Conservation (phyloP, 129 eudicot species). For the Lonicera japonica region DNA sequence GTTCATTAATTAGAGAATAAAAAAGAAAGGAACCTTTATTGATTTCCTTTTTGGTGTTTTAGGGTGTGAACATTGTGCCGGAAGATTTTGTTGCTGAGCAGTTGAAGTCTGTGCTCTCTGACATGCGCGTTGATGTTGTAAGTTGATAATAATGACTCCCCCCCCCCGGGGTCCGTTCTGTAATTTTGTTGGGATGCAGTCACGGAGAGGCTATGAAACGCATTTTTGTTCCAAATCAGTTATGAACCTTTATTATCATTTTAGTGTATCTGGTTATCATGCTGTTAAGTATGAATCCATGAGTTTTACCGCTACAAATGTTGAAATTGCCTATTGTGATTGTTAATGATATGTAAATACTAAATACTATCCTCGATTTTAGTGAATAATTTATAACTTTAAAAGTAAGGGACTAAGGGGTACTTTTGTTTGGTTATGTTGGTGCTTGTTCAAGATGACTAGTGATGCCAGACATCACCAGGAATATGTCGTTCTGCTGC, state of each 20-base stretch:
- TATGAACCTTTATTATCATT: neutral
- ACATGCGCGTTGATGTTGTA: conserved; percentile 94
- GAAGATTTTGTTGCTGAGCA: conserved; percentile 75
- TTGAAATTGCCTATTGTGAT: neutral
- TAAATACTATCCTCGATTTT: neutral
- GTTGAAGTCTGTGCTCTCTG: conserved; percentile 79
- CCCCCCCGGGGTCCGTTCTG: no score
- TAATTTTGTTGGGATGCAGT: no score
- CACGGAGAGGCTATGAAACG: no score
- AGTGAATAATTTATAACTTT: neutral
- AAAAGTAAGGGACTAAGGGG: neutral
- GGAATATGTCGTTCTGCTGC: neutral
- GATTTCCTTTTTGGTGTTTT: conserved; percentile 5
- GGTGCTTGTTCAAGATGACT: neutral
- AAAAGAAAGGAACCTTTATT: no score
- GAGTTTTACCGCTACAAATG: neutral
- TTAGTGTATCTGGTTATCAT: neutral
- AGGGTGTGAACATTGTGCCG: conserved; percentile 67
- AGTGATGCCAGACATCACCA: neutral
- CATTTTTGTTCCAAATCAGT: neutral
- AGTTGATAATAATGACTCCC: conserved; percentile 14
- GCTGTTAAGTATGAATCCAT: neutral
- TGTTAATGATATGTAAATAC: neutral
- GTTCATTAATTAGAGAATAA: no score
- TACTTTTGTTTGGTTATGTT: no score